These are phyloP conservation scores for Fusarium scirpi DNA, from an alignment of 2,329 filamentous ascomycete species.

Conservation along the genomic window DNA sequence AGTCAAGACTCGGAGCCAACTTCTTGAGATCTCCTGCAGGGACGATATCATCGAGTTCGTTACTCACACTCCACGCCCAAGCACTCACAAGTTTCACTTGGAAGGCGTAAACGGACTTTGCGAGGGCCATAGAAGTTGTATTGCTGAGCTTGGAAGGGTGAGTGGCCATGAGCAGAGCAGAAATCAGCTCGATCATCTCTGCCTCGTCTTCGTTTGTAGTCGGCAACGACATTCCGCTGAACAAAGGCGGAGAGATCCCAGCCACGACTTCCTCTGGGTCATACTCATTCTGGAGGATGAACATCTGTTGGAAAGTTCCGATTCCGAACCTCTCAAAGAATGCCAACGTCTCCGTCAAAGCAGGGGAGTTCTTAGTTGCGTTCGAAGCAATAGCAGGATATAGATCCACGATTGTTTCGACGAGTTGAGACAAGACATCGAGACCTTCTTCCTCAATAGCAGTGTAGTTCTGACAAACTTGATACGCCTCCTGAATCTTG, in stretches of 20 bases:
- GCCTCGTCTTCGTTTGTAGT: neutral
- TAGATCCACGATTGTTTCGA: constrained; percentile 52
- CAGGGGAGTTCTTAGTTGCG: neutral
- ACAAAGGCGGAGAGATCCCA: neutral
- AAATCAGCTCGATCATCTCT: constrained; percentile 7
- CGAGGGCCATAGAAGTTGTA: neutral
- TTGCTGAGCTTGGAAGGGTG: constrained; percentile 20
- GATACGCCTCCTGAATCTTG: constrained; percentile 73
- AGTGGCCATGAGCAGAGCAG: constrained; percentile 18
- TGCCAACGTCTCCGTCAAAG: constrained; percentile 14
- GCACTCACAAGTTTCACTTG: neutral
- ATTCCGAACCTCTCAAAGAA: constrained; percentile 31
- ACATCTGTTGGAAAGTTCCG: constrained; percentile 15
- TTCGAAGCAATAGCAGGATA: constrained; percentile 12
- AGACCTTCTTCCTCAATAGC: constrained; percentile 66
- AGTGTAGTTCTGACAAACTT: constrained; percentile 74
- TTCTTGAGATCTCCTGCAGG: neutral
- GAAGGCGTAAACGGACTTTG: neutral
- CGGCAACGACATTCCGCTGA: neutral
- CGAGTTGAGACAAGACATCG: constrained; percentile 66
- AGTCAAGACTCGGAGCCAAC: constrained; percentile 24
- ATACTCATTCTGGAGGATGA: neutral
- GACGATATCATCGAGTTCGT: neutral
- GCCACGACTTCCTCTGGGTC: constrained; percentile 11
- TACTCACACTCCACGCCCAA: neutral